Evolutionary conservation across 805 yeast species (phyloP), one percentile per base, ranked within the genome.

Genomic region (Zygosaccharomyces bailii): DNA sequence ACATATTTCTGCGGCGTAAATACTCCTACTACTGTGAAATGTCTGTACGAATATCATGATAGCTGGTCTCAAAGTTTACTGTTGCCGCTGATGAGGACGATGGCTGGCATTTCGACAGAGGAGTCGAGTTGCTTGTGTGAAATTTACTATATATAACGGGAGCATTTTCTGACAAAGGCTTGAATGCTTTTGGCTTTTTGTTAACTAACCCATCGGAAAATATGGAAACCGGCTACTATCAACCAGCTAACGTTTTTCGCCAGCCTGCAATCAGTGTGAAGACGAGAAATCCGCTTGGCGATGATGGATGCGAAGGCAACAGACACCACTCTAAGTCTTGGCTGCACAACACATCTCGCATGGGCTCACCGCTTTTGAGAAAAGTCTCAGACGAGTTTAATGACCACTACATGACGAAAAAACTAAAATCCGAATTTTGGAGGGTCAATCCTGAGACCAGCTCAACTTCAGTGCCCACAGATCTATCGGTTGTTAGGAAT

Each of bases 381-480:
- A 58, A 55, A 39, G 57, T 51, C 6, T 57, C 63, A 2, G 59
- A 58, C 13, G 62, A 61, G 21, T 56, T 48, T 39, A 61, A 62
- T 42, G 66, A 59, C 38, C 56, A 40, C 36, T 57, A 54, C 32
- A 52, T 54, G 2, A 57, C 65, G 0, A 52, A 51, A 37, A 60
- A 56, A 45, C 46, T 62, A 9, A 44, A 44, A 29, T 57, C 64
- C 4, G 56, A 55, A 20, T 61, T 53, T 37, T 62, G 60, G 60
- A 43, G 47, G 10, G 18, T 58, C 2, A 34, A 39, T 14, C 35
- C 34, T 8, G 43, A 43, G 9, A 39, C 33, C 3, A 42, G 29
- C 8, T 31, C 44, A 6, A 25, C 35, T 8, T 24, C 46, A 3
- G 44, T 45, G 8, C 49, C 56, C 8, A 31, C 49, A 11, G 53